These are phyloP conservation scores for Metschnikowia rubicola DNA, from an alignment of 805 yeast species.

Conservation along the genomic window DNA sequence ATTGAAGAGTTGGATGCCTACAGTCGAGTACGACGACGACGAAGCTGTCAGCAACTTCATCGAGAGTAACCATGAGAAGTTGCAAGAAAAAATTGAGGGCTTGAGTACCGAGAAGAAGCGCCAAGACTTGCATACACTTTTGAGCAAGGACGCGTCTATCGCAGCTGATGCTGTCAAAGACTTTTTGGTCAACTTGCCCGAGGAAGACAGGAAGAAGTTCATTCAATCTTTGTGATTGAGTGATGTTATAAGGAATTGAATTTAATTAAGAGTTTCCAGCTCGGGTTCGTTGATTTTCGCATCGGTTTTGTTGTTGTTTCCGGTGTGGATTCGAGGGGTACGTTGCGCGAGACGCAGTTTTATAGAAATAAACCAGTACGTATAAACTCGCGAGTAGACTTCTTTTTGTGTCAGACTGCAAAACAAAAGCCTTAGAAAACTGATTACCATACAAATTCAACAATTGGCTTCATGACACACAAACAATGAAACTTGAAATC, in stretches of 20 bases:
- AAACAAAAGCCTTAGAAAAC: too few species aligned
- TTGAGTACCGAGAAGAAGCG: constrained; percentile 66
- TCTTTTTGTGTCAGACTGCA: too few species aligned
- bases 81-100: constrained; percentile 59
- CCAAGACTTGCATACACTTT: constrained; percentile 56
- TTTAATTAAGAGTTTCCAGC: background rate
- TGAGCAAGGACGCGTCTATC: constrained; percentile 30
- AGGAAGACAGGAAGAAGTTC: constrained; percentile 31
- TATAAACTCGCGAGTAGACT: constrained; percentile 1
- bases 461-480: background rate
- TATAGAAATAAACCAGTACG: constrained; percentile 6
- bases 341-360: constrained; percentile 2
- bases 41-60: constrained; percentile 79
- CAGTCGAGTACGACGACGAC: constrained; percentile 69
- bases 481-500: constrained; percentile 4
- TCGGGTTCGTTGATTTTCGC: background rate
- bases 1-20: constrained; percentile 83
- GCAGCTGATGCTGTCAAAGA: constrained; percentile 36
- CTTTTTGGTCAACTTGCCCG: constrained; percentile 31
- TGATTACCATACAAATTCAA: background rate
- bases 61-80: constrained; percentile 66
- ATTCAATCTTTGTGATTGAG: constrained; percentile 18
- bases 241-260: background rate
- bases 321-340: background rate
- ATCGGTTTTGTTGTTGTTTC: constrained; percentile 10